These are phyloP conservation scores for Canariomyces notabilis DNA, from an alignment of 2,329 filamentous ascomycete genomes.

Conservation along the genomic window DNA sequence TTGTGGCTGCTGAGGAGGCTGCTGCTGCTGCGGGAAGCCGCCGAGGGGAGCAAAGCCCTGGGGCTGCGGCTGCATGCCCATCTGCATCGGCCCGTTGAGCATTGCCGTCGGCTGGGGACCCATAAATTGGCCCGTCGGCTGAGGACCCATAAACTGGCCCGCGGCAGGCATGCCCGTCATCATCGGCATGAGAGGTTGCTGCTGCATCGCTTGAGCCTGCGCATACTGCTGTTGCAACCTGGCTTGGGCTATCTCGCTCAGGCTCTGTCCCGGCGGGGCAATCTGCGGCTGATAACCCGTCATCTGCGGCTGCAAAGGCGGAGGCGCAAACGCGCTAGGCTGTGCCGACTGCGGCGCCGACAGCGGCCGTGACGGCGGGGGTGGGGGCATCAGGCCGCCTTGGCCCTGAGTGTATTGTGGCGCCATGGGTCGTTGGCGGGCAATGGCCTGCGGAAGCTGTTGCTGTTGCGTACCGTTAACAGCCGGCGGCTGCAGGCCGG, in stretches of 20 bases:
- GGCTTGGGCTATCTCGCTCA: conserved; percentile 66
- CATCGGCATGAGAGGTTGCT: conserved; percentile 43
- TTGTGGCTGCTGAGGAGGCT: conserved; percentile 44
- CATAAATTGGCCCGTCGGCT: conserved; percentile 41
- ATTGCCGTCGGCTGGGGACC: conserved; percentile 34
- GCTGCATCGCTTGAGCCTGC: conserved; percentile 35
- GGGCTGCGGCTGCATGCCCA: conserved; percentile 51
- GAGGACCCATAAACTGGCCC: conserved; percentile 41
- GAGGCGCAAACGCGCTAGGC: conserved; percentile 65
- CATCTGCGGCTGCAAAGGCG: conserved; percentile 76
- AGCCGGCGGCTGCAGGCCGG: conserved; percentile 37
- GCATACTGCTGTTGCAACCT: conserved; percentile 59
- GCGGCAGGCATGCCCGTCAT: conserved; percentile 41
- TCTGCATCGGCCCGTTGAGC: conserved; percentile 2
- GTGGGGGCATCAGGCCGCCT: conserved; percentile 66
- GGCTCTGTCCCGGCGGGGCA: conserved; percentile 68
- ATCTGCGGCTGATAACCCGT: conserved; percentile 62
- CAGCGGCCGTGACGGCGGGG: conserved; percentile 70
- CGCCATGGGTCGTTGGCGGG: conserved; percentile 65
- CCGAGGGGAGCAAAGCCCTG: conserved; percentile 49
- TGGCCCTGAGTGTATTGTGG: conserved; percentile 58
- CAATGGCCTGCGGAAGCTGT: conserved; percentile 40
- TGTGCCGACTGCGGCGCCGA: conserved; percentile 83
- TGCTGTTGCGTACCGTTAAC: conserved; percentile 33
- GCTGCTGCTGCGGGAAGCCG: conserved; percentile 33